Evolutionary conservation across 805 yeast species (phyloP), one percentile per base, ranked within the genome.

Genomic region (Cyberlindnera meyerae): DNA sequence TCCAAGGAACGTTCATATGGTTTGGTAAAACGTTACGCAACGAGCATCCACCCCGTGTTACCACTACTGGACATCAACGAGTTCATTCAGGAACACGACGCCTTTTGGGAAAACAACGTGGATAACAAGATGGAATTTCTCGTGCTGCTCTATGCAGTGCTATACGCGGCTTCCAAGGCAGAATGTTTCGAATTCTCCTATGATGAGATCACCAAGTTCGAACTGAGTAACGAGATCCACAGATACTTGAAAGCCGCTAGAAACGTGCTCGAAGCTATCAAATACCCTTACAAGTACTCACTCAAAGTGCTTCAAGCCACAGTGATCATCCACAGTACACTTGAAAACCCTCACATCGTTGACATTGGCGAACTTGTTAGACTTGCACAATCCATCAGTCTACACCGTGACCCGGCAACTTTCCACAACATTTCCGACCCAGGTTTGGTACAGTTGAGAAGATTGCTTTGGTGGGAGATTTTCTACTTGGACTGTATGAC

Each of bases 401-500:
- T 78, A 24, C 77, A 78, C 46, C 70, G 77, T 50, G 84, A 78
- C 48, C 83, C 83, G 4, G 62, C 71, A n/a, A 57, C 66, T 1
- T 67, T 71, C 30, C 71, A 77, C 40, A 66, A 70, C 27, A 64
- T 75, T 25, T 61, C 66, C 3, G 73, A 75, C 43, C 60, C 65
- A 51, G 67, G 65, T 35, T 61, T 68, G 16, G 67, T 77, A 6
- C 77, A 74, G 42, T 62, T 68, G 32, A 62, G 79, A 53, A 63
- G 83, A 51, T 51, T 75, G 36, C 52, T 78, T n/a, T 78, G 83
- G 82, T 78, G 82, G 82, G 77, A 75, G 26, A 72, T 78, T 7
- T 75, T 76, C 43, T 73, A 75, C 18, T 55, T 78, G 42, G 85
- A 78, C 52, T 68, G 74, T 4, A 62, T 73, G 41, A 71, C 77